Evolutionary conservation across 306 rosid genomes (phyloP).

Genomic region (Dalbergia cochinchinensis): DNA sequence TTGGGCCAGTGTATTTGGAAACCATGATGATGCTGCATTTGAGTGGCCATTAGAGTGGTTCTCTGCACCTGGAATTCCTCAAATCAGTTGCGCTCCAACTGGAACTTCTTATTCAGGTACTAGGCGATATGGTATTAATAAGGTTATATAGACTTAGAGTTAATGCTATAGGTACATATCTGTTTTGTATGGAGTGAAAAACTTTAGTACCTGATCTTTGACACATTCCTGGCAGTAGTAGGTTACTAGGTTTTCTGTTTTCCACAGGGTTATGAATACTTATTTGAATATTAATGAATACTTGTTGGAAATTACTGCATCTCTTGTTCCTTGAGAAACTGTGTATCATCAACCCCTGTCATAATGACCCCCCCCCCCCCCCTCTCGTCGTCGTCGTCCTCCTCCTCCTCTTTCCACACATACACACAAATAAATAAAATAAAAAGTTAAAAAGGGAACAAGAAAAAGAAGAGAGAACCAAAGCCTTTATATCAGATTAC

Average conservation of each 20-base stretch:
- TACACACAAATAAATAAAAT: too few species aligned
- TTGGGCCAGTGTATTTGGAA: constrained; percentile 84
- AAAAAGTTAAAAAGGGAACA: too few species aligned
- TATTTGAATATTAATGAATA: neutral
- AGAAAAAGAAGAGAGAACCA: neutral
- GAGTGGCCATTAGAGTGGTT: constrained; percentile 89
- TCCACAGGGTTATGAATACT: neutral
- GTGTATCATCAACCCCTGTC: neutral
- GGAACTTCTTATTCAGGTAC: constrained; percentile 63
- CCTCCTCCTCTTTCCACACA: too few species aligned
- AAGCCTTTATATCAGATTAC: constrained; percentile 17
- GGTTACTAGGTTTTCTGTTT: neutral
- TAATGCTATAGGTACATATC: neutral
- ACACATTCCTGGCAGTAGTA: neutral
- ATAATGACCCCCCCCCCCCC: too few species aligned
- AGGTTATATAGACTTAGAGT: too few species aligned
- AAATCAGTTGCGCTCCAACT: constrained; percentile 52
- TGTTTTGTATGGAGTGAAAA: neutral
- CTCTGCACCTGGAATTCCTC: constrained; percentile 74
- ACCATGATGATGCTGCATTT: constrained; percentile 89
- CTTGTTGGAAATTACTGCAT: constrained; percentile 18
- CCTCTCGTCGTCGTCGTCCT: too few species aligned
- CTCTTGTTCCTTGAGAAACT: neutral
- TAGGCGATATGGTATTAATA: neutral
- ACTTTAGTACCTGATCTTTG: constrained; percentile 24